Conservation (phyloP, 2,329 filamentous ascomycete species). For the Pyrenochaeta sp. region DNA sequence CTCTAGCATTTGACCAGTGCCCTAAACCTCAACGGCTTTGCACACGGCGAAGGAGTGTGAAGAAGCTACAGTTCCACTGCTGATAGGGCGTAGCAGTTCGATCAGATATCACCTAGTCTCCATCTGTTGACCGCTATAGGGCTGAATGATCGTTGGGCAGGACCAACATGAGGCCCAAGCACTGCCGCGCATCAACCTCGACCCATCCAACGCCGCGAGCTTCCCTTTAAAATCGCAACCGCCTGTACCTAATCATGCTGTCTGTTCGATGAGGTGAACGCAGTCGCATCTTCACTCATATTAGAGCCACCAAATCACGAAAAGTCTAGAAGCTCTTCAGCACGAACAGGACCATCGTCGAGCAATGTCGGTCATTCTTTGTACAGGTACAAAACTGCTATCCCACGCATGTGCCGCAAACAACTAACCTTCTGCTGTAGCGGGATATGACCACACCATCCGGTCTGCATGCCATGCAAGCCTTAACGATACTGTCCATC, state of each 20-base stretch:
- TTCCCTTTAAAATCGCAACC: background rate
- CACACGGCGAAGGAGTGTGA: no score
- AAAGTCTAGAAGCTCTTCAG: background rate
- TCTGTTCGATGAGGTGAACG: background rate
- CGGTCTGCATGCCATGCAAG: slow-evolving; percentile 59
- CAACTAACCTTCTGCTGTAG: slow-evolving; percentile 51
- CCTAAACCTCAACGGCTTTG: no score
- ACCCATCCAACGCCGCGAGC: background rate
- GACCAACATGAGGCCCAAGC: slow-evolving; percentile 1
- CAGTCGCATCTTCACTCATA: slow-evolving; percentile 6
- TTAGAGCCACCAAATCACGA: background rate
- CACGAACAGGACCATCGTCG: background rate
- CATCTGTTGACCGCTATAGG: slow-evolving; percentile 21
- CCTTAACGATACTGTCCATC: background rate
- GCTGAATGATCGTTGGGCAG: slow-evolving; percentile 9
- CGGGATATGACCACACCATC: slow-evolving; percentile 80
- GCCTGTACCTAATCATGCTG: slow-evolving; percentile 6
- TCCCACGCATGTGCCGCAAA: slow-evolving; percentile 15
- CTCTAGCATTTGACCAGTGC: no score
- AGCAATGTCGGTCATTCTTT: slow-evolving; percentile 72
- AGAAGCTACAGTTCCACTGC: no score
- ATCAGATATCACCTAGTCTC: background rate
- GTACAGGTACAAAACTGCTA: slow-evolving; percentile 62
- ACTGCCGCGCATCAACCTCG: slow-evolving; percentile 11
- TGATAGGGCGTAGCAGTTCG: no score